Base-by-base conservation (phyloP, 352 stramenopile genomes). In the Globisporangium viniferum region DNA sequence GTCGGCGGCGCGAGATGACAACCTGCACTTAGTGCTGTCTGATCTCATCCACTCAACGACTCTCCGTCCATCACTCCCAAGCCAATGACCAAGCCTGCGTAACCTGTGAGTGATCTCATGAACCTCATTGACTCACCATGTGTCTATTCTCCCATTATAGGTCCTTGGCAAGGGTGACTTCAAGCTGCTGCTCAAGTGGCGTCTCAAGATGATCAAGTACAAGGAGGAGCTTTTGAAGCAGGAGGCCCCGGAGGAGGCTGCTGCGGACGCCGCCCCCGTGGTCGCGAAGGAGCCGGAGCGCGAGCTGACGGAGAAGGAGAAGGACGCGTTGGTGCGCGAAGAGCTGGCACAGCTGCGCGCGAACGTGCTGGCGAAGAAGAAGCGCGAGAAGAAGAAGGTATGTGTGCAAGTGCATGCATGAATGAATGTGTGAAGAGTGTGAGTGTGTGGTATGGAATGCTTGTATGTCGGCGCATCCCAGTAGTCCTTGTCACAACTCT, bases 81-180 rank as follows among this genome's bases (percentile, higher is more conserved):
- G 12, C 14, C 55, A 27, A 24, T 14, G 8, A 7, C 51, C 3
- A 22, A 46, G 55, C 6, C 6, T 5, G 24, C 31, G 24, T 24
- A 24, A 44, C 12, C 56, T 24, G 51, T n/a, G 15, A 49, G 27
- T 29, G 2, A 7, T 44, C 18, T 33, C 27, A 7, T 57, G 35
- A 39, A 57, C 36, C 36, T 49, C 36, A 1, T 56, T 14, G 9
- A 24, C 57, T 53, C 35, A 62, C 33, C 18, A 36, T 35, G 36
- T 36, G 0, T 67, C 27, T 48, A 24, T 12, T 41, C 41, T 57
- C 20, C 61, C 57, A 1, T 0, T 71, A 0, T 74, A 96, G 88
- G 88, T 99, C 9, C 84, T 99, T 15, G 98, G 98, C 58, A 99
- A 99, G 62, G 75, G 79, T 7, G 98, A 99, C 68, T 99, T 99